Percentiles rank a stretch among this genome's conserved stretches.
Evolutionary conservation across 106 monocot species (phyloP).

Genomic region (Phalaenopsis equestris): DNA sequence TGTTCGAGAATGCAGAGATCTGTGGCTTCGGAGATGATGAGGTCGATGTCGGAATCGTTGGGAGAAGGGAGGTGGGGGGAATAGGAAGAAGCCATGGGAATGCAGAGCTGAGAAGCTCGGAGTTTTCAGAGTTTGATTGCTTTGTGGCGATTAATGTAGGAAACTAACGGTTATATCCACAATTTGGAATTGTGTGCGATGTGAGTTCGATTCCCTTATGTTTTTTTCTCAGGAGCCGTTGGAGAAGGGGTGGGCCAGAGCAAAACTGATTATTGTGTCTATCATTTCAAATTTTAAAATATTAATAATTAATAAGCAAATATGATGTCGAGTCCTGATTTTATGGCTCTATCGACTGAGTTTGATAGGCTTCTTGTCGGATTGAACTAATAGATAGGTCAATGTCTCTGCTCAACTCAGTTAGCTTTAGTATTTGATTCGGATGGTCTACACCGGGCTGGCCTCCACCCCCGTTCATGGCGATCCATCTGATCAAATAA

Average conservation of each 20-base stretch:
- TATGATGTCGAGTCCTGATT: no score
- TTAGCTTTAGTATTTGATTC: no score
- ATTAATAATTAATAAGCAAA: no score
- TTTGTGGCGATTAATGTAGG: not conserved
- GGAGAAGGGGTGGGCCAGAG: not conserved
- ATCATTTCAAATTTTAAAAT: no score
- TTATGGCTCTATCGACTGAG: no score
- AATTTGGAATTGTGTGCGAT: not conserved
- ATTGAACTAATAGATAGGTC: no score
- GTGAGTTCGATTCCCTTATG: not conserved
- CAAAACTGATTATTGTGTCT: not conserved
- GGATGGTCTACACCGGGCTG: no score
- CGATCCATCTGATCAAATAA: no score
- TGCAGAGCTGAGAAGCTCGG: no score
- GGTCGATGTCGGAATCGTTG: conserved; percentile 28
- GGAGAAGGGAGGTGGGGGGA: conserved; percentile 14
- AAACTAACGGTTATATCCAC: not conserved
- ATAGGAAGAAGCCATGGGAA: conserved; percentile 14
- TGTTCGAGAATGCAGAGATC: conserved; percentile 55
- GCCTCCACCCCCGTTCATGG: no score
- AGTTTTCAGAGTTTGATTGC: not conserved
- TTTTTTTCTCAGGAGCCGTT: not conserved
- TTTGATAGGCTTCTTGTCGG: no score
- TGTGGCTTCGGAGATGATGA: conserved; percentile 47
- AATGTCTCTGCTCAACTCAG: no score